Evolutionary conservation across 495 filamentous ascomycete species (phyloP), one percentile per base, ranked within the genome.

Genomic region (Zalerion maritima): DNA sequence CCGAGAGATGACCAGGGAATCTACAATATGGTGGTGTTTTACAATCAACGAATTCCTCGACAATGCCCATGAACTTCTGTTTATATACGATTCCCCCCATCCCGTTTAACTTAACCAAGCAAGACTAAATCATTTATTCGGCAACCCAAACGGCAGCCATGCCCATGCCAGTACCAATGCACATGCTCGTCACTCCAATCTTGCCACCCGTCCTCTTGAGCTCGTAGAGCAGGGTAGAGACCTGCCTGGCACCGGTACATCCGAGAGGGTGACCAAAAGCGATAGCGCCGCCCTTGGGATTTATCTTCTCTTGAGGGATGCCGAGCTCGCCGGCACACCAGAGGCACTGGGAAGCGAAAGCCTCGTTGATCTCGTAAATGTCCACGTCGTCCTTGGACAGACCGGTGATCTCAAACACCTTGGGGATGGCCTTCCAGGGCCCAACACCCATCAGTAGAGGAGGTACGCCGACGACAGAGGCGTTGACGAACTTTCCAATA

Each of bases 351-450:
- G 69, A 77, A 10, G 89, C 89, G 51, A 97, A 97, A 5, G 89
- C 89, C 71, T 97, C 89, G 66, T 97, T 97, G 67, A 97, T 96
- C 73, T 97, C 89, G 49, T 67, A 97, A 49, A 96, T 81, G 53
- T 94, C 91, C 20, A 97, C 83, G 38, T 96, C 89, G 26, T 87
- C 78, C 58, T 80, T 84, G 38, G 64, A 69, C 37, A 97, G 69
- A 23, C 84, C 81, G 3, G 85, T 79, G 50, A 89, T 86, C 53
- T 75, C 64, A 37, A 93, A 74, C 5, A 81, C 83, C 46, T 85
- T 76, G 34, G 89, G 89, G 50, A 97, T 94, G 18, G 89, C 86
- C 52, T 84, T 84, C 78, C 84, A 93, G 12, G 89, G 89, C 1
- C 89, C 89, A 32, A 94, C 60, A 41, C 89, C 89, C 89, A 97